Conservation (phyloP, 2,329 filamentous ascomycete species). For the Hypoxylon sp. region DNA sequence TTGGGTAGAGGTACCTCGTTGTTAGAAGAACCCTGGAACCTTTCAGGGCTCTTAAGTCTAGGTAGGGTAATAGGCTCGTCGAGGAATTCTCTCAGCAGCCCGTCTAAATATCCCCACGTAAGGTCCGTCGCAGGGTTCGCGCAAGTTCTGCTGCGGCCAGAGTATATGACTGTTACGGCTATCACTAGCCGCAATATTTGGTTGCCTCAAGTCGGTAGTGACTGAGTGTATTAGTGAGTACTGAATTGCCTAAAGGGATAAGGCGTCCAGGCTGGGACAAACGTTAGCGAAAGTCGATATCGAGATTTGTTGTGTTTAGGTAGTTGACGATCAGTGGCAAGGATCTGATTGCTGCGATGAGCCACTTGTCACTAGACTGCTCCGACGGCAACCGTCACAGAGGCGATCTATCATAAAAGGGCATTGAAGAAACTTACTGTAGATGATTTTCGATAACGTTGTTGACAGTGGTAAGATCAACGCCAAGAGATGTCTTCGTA, state of each 20-base stretch:
- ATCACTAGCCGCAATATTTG: not conserved
- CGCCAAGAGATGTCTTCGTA: too few relatives aligned
- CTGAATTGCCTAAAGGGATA: not conserved
- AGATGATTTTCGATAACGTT: not conserved
- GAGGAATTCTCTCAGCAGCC: not conserved
- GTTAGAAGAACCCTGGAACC: too few relatives aligned
- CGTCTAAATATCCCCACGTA: too few relatives aligned
- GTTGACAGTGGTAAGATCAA: not conserved
- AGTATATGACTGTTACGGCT: not conserved
- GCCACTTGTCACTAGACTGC: not conserved
- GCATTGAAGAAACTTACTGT: not conserved
- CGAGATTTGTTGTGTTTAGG: not conserved
- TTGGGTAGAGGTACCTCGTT: too few relatives aligned
- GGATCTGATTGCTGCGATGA: not conserved
- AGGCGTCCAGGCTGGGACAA: not conserved
- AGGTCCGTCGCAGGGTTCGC: not conserved
- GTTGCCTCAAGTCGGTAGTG: not conserved
- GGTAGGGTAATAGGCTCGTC: not conserved
- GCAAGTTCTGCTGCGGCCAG: not conserved
- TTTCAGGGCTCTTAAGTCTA: too few relatives aligned
- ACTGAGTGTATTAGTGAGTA: not conserved
- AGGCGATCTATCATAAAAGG: not conserved
- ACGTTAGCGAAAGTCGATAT: not conserved
- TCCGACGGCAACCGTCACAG: not conserved
- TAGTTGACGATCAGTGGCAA: not conserved